Base-by-base conservation (phyloP, 2,329 filamentous ascomycete species). In the Ceratocystis smalleyi region DNA sequence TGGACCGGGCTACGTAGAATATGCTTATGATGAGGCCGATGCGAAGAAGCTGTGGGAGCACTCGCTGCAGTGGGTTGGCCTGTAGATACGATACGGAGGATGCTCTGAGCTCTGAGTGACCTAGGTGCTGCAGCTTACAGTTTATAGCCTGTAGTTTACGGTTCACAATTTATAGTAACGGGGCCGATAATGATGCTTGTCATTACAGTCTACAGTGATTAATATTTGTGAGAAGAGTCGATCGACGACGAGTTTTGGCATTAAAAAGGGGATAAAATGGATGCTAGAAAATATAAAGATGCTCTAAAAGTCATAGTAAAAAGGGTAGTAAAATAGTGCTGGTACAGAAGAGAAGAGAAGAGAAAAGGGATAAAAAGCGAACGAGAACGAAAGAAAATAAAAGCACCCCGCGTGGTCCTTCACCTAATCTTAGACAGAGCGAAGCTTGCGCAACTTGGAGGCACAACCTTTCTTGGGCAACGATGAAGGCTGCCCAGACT, bases 31-130 rank as follows among this genome's bases (percentile, higher is more conserved):
- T 24, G 57, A 64, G 24, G 49, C 61, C 10, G 65, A 66, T 27
- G 69, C 68, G 0, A 63, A 67, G 60, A 64, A 62, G 27, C 57
- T 70, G 1, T 70, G 69, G 69, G 57, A 62, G 62, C 45, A 67
- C 27, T 63, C 63, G 22, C 64, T 68, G 66, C 40, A 67, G 30
- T 35, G 67, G 43, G 54, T 68, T n/a, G 59, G 59, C 5, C n/a
- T 57, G 30, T 57, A 35, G 30, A 24, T 8, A 30, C 27, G 30
- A 24, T n/a, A 40, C 4, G 35, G 10, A 40, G 3, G 35, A 40
- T 12, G 35, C 35, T 15, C 12, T 40, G 35, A 12, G 35, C 35
- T 40, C 35, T 40, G 35, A 40, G 10, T 40, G 35, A 4, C 35
- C 35, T 40, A 40, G 35, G 35, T 5, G 12, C 10, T 40, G 10